Conservation (phyloP, 345 rosid genomes). For the Heritiera fomes region DNA sequence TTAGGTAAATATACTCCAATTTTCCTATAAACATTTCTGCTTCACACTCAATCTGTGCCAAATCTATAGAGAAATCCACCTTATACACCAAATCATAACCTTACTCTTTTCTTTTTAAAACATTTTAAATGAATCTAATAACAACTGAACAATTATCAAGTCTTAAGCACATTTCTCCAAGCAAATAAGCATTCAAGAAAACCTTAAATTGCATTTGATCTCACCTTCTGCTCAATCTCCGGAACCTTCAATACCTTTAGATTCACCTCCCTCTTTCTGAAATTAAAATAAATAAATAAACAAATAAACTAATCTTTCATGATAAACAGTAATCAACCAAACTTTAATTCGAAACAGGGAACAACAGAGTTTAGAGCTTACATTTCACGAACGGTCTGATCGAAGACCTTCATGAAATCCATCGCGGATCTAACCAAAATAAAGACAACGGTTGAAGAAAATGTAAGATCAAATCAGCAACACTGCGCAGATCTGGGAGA, state of each 20-base stretch:
- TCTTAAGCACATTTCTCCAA: slow-evolving; percentile 1
- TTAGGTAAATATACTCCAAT: neutral
- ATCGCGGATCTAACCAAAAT: slow-evolving; percentile 45
- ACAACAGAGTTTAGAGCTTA: slow-evolving; percentile 33
- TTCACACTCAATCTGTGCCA: neutral
- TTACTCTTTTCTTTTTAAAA: neutral
- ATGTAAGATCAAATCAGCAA: neutral
- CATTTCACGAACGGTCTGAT: slow-evolving; percentile 99
- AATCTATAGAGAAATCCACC: neutral
- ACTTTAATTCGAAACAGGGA: neutral
- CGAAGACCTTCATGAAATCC: slow-evolving; percentile 99
- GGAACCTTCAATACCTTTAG: slow-evolving; percentile 96
- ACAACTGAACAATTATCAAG: neutral
- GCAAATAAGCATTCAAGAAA: slow-evolving; percentile 8
- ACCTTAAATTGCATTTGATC: neutral
- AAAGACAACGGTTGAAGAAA: neutral
- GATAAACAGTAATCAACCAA: neutral
- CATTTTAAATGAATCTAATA: neutral
- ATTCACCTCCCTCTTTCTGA: slow-evolving; percentile 96
- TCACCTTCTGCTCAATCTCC: slow-evolving; percentile 96
- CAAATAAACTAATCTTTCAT: slow-evolving; percentile 17
- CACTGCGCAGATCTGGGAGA: slow-evolving; percentile 8
- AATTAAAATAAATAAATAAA: slow-evolving; percentile 18
- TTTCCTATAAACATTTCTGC: neutral
- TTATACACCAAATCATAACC: neutral